Conservation (phyloP, 345 rosid species). For the Luvunga scandens region DNA sequence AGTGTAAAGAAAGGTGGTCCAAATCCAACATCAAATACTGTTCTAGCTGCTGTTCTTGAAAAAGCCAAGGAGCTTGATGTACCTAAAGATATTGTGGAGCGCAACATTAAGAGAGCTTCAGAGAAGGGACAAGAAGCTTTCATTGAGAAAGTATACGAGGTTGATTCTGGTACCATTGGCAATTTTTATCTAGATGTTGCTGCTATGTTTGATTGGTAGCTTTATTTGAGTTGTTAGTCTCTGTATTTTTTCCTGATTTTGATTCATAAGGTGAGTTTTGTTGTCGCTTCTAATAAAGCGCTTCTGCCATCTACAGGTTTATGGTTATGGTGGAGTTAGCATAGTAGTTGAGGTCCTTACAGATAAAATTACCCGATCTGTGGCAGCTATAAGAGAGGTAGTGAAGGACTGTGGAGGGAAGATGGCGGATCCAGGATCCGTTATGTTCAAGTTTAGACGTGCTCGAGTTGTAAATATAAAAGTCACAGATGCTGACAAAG, state of each 20-base stretch:
- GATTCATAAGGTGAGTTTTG: not conserved
- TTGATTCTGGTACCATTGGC: conserved; percentile 20
- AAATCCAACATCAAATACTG: conserved; percentile 68
- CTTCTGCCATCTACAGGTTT: conserved; percentile 50
- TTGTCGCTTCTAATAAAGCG: conserved; percentile 12
- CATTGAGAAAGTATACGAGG: conserved; percentile 89
- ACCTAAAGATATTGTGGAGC: conserved; percentile 92
- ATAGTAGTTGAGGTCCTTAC: conserved; percentile 87
- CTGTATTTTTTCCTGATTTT: not conserved
- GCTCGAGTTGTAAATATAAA: conserved; percentile 73
- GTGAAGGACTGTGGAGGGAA: conserved; percentile 89
- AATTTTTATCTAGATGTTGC: conserved; percentile 16
- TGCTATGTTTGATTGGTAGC: not conserved
- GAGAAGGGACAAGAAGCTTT: conserved; percentile 91
- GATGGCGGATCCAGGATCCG: conserved; percentile 96
- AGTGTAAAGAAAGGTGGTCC: conserved; percentile 92
- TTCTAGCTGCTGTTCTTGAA: conserved; percentile 75
- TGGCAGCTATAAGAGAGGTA: conserved; percentile 77
- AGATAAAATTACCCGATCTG: conserved; percentile 83
- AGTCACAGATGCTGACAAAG: conserved; percentile 72
- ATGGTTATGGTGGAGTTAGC: conserved; percentile 94
- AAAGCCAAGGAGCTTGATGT: conserved; percentile 88
- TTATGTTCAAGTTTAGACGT: conserved; percentile 84
- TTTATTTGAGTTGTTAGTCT: not conserved
- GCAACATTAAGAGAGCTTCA: conserved; percentile 83